phyloP scores from a whole-genome alignment of 2,329 filamentous ascomycete species.

The Westerdykella ornata region DNA sequence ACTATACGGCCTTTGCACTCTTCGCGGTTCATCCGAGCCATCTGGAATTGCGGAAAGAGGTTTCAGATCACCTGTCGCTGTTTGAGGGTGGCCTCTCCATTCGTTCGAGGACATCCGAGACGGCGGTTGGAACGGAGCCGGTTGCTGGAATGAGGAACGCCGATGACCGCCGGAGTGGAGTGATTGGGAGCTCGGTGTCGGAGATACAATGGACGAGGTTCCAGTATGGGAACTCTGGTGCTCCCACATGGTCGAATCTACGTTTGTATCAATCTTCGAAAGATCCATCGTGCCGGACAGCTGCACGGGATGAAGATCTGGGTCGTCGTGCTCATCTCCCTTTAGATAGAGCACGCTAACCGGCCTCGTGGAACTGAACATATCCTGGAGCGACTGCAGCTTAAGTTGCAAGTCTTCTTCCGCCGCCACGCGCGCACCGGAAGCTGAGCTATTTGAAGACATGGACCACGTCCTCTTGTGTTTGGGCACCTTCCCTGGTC shows the following conservation, averaged over 20 bases:
- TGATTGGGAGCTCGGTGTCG: constrained; percentile 45
- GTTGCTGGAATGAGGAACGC: constrained; percentile 41
- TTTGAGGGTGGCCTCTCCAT: constrained; percentile 55
- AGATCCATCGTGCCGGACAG: constrained; percentile 63
- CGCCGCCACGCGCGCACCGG: constrained; percentile 39
- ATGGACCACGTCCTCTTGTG: constrained; percentile 95
- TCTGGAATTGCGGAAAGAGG: constrained; percentile 39
- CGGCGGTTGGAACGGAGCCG: constrained; percentile 39
- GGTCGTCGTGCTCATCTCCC: constrained; percentile 71
- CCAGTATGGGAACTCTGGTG: constrained; percentile 48
- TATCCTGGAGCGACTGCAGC: constrained; percentile 71
- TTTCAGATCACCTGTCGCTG: constrained; percentile 47
- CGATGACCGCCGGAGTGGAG: constrained; percentile 37
- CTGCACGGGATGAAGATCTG: constrained; percentile 69
- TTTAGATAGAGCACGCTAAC: constrained; percentile 72
- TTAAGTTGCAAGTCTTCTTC: constrained; percentile 73
- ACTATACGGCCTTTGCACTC: constrained; percentile 51
- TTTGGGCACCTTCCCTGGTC: constrained; percentile 77
- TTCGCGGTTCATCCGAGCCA: constrained; percentile 50
- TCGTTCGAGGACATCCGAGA: constrained; percentile 44
- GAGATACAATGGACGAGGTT: constrained; percentile 49
- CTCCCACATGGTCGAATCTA: constrained; percentile 44
- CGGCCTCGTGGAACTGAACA: constrained; percentile 78
- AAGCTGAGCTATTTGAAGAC: constrained; percentile 57
- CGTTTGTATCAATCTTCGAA: constrained; percentile 43